Evolutionary conservation across 805 yeast genomes (phyloP), one percentile per base, ranked within the genome.

Genomic region (Brettanomyces anomalus): DNA sequence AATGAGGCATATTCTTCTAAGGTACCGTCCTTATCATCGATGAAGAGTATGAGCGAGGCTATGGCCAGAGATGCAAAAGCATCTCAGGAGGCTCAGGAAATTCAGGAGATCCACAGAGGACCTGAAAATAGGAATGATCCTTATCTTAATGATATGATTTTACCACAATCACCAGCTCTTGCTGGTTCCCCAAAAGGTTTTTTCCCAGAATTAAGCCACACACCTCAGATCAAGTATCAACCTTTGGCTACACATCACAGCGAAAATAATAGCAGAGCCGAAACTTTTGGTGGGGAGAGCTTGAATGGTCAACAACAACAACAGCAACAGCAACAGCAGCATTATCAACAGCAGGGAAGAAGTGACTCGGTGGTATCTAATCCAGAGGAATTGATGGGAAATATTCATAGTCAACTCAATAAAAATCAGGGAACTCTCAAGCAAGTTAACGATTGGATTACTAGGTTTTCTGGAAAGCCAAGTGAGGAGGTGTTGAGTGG

Each of bases 371-470:
- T 38, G 3, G 35, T 45, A 3, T 51, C 53, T 8, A 43, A 40
- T 14, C 50, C 60, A 4, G 51, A 51, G 7, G 35, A 48, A n/a
- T 33, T 56, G 18, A 54, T 64, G 53, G 61, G 62, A 19, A 72
- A 67, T 16, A 64, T 76, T 38, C 77, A 75, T 48, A 67, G 66
- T 37, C 75, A 66, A 44, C 58, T 74, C 10, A 58, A 58, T 39
- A 69, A 66, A 50, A 77, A 75, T 48, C 77, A 77, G 11, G 71
- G 67, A 46, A 68, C 77, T 3, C 65, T 76, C 42, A 74, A 66
- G 54, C 79, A 74, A 52, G 76, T 73, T 2, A 76, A 73, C 53
- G 79, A 76, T 46, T 74, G 79, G 79, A 66, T 74, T 38, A 71
- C 32, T 17, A 49, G 42, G 36, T 16, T 40, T 5, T 40, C 43